Conservation (phyloP, 805 yeast species). For the Kazachstania africana region DNA sequence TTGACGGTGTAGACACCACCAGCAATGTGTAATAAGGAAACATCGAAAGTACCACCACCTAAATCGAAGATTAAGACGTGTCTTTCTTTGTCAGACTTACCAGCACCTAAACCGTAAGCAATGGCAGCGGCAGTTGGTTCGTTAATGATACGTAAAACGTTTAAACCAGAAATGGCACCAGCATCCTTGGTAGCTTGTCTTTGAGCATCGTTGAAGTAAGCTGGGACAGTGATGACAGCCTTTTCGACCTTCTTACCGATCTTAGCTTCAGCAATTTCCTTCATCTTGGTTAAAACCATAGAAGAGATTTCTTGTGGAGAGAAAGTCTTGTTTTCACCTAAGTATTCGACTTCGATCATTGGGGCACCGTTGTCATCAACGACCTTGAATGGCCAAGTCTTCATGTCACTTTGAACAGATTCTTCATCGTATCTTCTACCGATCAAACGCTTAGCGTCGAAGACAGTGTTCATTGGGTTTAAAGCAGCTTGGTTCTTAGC, state of each 20-base stretch:
- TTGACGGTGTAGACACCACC: constrained; percentile 96
- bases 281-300: constrained; percentile 73
- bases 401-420: constrained; percentile 77
- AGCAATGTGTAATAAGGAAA: constrained; percentile 80
- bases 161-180: constrained; percentile 86
- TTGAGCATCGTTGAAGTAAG: constrained; percentile 57
- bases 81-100: constrained; percentile 68
- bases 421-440: constrained; percentile 70
- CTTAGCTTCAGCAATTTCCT: constrained; percentile 67
- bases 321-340: constrained; percentile 57
- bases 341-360: constrained; percentile 56
- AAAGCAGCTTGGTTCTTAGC: constrained; percentile 75
- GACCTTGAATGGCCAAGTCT: constrained; percentile 79
- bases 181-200: constrained; percentile 43
- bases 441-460: constrained; percentile 74
- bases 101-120: constrained; percentile 97
- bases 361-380: constrained; percentile 55
- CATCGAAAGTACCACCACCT: constrained; percentile 99
- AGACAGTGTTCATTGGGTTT: constrained; percentile 65
- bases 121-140: constrained; percentile 96
- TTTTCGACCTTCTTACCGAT: constrained; percentile 45
- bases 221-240: constrained; percentile 55
- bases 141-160: constrained; percentile 42
- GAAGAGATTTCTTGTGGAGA: constrained; percentile 68
- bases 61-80: constrained; percentile 88